These are phyloP conservation scores for Citrus cavaleriei DNA, from an alignment of 345 rosid genomes.

Conservation along the genomic window DNA sequence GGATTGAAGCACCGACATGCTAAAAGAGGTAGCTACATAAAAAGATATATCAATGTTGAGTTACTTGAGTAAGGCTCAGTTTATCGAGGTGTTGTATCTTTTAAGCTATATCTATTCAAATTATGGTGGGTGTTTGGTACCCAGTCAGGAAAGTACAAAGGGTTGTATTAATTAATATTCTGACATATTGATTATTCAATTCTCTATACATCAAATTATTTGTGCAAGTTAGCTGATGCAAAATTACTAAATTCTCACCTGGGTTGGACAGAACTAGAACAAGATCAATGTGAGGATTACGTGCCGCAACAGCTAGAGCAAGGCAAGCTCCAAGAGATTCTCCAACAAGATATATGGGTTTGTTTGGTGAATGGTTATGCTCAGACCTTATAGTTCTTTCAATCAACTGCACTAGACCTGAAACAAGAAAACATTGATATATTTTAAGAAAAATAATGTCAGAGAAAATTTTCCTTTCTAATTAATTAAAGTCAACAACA, in stretches of 20 bases:
- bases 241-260: slow-evolving; percentile 29
- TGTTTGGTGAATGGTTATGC: slow-evolving; percentile 28
- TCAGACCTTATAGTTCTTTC: slow-evolving; percentile 49
- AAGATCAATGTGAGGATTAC: slow-evolving; percentile 64
- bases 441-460: background rate
- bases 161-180: no score
- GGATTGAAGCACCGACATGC: slow-evolving; percentile 48
- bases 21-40: slow-evolving; percentile 68
- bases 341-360: slow-evolving; percentile 79
- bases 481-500: background rate
- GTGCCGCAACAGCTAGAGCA: slow-evolving; percentile 66
- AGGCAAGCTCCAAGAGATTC: slow-evolving; percentile 83
- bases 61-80: background rate
- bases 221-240: background rate
- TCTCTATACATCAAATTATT: background rate
- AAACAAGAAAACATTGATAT: background rate
- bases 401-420: slow-evolving; percentile 64
- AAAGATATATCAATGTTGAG: background rate
- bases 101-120: no score
- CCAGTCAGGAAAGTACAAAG: no score
- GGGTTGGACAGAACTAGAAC: slow-evolving; percentile 65
- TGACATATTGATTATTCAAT: no score
- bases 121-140: no score
- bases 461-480: background rate
- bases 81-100: no score